Conservation (phyloP, 257 asterid genomes). For the Nicotiana otophora region DNA sequence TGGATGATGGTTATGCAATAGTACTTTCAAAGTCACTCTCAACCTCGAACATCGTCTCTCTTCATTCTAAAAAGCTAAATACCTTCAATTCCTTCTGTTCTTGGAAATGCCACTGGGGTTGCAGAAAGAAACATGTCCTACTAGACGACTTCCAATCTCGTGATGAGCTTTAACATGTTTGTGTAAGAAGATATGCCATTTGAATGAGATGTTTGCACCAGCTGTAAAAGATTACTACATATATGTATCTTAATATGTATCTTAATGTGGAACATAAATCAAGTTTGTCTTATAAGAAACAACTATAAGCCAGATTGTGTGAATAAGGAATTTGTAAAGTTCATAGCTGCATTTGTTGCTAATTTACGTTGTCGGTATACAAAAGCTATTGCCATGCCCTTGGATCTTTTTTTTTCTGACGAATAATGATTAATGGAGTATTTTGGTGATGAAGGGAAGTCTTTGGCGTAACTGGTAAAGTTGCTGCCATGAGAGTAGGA, state of each 20-base stretch:
- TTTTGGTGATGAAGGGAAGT: too few relatives aligned
- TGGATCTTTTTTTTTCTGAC: too few relatives aligned
- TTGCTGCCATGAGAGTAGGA: accelerated
- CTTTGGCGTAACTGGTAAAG: too few relatives aligned
- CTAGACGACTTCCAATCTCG: conserved; percentile 27
- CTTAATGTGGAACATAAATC: background rate
- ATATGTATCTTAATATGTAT: background rate
- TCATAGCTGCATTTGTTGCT: background rate
- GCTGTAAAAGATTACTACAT: background rate
- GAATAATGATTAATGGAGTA: too few relatives aligned
- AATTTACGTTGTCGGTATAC: background rate
- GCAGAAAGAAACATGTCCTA: conserved; percentile 58
- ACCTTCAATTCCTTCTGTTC: conserved; percentile 63
- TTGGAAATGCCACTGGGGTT: conserved; percentile 76
- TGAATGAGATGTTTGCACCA: background rate
- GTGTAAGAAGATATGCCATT: background rate
- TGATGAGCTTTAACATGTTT: conserved; percentile 43
- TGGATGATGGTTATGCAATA: conserved; percentile 91
- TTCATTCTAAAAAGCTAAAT: conserved; percentile 57
- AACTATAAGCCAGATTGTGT: background rate
- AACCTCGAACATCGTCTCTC: conserved; percentile 42
- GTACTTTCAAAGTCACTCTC: conserved; percentile 68
- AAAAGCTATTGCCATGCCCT: too few relatives aligned
- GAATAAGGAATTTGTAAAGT: background rate
- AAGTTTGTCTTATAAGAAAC: background rate